Base-by-base conservation (phyloP, 2,329 filamentous ascomycete genomes). In the Diaporthe caulivora region DNA sequence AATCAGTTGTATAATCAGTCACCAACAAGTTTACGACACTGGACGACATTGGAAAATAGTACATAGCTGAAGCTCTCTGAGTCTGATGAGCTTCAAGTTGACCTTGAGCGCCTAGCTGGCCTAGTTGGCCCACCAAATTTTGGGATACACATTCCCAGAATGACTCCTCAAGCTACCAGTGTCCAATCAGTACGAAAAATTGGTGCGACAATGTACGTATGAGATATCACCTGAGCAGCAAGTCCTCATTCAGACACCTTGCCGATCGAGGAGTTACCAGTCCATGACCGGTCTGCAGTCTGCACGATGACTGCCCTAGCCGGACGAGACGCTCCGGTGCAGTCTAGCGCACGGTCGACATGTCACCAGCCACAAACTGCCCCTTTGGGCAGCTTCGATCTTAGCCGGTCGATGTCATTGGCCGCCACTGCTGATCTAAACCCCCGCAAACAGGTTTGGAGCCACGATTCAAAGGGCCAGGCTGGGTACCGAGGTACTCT, bases 391-490 rank as follows among this genome's bases (percentile, higher is more conserved):
- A 67, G 44, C 62, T 65, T 34, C 8, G 29, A 65, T 51, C 44
- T 34, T 65, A 37, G 31, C 44, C 44, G 34, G 44, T 17, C 13
- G 2, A 21, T 37, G 21, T 40, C 31, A 53, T 67, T 53, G 62
- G 62, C 62, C 47, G 31, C 47, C n/a, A 51, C 44, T 40, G 62
- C 47, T 67, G 62, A 53, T 67, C 62, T 53, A 53, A 34, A 7
- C 47, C 26, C 31, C 62, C n/a, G 31, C 62, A 71, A 71, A 54
- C 69, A 53, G 55, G 69, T 71, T 71, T 71, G 69, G 54, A 3
- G 31, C 55, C 47, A 24, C 18, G 18, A 21, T 34, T 24, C 60
- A 49, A 53, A 44, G 6, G 31, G 44, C 18, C 21, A 18, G 3
- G n/a, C n/a, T 2, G 21, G 44, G 44, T 65, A 51, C 44, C n/a